These are phyloP conservation scores for Myrica gale DNA, from an alignment of 306 rosid genomes.

Conservation along the genomic window DNA sequence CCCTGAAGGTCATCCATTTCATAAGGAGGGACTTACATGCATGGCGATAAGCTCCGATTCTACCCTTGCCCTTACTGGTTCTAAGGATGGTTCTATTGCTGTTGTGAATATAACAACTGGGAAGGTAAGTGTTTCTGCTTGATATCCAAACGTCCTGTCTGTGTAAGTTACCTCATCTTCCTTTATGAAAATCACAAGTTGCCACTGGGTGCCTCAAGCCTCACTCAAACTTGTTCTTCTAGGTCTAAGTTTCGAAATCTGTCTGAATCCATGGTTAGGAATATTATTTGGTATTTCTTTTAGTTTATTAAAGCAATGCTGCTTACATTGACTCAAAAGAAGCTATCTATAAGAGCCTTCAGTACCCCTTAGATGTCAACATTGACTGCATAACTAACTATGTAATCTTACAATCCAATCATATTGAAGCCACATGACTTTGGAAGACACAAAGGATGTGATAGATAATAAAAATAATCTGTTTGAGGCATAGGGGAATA, in stretches of 20 bases:
- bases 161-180: constrained; percentile 20
- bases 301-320: too few relatives aligned
- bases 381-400: too few relatives aligned
- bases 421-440: too few relatives aligned
- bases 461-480: too few relatives aligned
- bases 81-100: constrained; percentile 74
- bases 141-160: constrained; percentile 19
- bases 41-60: constrained; percentile 76
- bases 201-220: constrained; percentile 13
- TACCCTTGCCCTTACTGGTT: constrained; percentile 70
- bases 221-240: background rate
- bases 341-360: too few relatives aligned
- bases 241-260: constrained; percentile 2
- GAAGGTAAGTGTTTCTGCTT: constrained; percentile 47
- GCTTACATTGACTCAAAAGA: too few relatives aligned
- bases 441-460: too few relatives aligned
- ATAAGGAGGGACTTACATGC: constrained; percentile 72
- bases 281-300: background rate
- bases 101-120: constrained; percentile 76
- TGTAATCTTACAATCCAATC: too few relatives aligned
- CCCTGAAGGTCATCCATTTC: constrained; percentile 78
- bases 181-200: constrained; percentile 1
- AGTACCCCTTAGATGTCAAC: too few relatives aligned
- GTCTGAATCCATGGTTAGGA: constrained; percentile 2
- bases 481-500: too few relatives aligned